Conservation (phyloP, 257 asterid species). For the Fraxinus pennsylvanica region DNA sequence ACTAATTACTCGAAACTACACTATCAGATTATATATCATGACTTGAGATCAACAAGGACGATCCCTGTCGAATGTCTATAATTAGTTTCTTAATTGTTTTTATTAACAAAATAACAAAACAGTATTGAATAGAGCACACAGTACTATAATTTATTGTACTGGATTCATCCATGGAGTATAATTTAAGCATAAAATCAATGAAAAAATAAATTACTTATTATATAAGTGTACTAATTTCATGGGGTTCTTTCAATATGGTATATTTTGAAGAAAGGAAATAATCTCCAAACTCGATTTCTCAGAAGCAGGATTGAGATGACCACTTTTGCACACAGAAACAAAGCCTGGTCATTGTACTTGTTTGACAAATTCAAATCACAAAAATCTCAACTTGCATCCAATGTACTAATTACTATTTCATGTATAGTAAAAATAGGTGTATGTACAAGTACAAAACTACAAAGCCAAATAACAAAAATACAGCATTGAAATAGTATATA, state of each 20-base stretch:
- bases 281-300: background rate
- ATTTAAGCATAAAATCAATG: background rate
- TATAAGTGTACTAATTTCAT: background rate
- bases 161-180: background rate
- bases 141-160: background rate
- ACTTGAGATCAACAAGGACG: too few species aligned
- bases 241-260: background rate
- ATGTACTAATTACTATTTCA: background rate
- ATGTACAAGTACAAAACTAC: too few species aligned
- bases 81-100: background rate
- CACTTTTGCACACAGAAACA: background rate
- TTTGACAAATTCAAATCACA: background rate
- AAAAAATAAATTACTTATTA: background rate
- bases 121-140: background rate
- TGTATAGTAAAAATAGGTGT: background rate
- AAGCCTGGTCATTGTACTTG: slow-evolving; percentile 24
- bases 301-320: slow-evolving; percentile 3
- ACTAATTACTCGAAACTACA: background rate
- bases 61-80: background rate
- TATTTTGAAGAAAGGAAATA: background rate
- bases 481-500: slow-evolving; percentile 13
- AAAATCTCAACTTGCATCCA: background rate
- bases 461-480: too few species aligned
- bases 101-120: background rate
- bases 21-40: background rate